These are phyloP conservation scores for Syzygium aqueum DNA, from an alignment of 345 rosid species.

Conservation along the genomic window DNA sequence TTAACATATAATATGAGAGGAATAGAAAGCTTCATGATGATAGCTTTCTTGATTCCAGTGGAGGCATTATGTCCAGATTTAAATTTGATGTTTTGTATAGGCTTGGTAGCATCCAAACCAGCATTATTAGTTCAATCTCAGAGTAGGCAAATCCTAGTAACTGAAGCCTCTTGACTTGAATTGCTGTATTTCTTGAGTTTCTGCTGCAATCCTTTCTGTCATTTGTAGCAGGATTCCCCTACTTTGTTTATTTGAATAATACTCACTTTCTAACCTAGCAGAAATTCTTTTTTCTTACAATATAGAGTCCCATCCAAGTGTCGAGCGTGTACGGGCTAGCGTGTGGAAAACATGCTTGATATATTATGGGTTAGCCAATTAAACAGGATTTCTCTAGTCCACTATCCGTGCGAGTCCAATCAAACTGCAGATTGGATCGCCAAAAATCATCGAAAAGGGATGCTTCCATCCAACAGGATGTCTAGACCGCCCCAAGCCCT, in stretches of 20 bases:
- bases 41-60: background rate
- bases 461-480: no score
- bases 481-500: no score
- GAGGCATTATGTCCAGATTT: background rate
- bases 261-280: background rate
- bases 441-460: no score
- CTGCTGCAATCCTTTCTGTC: background rate
- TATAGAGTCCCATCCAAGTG: background rate
- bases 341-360: background rate
- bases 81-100: background rate
- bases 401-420: no score
- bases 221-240: background rate
- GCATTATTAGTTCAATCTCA: background rate
- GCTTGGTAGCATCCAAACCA: background rate
- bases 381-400: no score
- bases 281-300: background rate
- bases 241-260: background rate
- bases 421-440: no score
- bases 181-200: background rate
- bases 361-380: no score
- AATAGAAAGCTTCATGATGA: background rate
- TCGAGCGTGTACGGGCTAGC: background rate
- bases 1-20: background rate
- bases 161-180: background rate
- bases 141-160: background rate